phyloP scores from a whole-genome alignment of 768 basidiomycete species.

The Fomitopsis serialis region DNA sequence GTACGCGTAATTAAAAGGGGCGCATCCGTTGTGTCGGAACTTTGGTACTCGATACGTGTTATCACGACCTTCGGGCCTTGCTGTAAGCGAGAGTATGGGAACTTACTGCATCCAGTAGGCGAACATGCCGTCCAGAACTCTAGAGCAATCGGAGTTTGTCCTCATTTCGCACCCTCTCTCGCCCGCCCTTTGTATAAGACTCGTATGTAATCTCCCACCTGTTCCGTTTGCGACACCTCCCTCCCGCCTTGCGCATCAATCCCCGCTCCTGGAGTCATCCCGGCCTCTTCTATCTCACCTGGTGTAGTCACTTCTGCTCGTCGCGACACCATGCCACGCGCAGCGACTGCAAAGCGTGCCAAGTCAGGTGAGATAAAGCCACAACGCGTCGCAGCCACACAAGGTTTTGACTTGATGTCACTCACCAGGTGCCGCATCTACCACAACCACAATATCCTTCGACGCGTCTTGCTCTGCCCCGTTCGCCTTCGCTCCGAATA shows the following conservation, averaged over 20 bases:
- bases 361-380: conserved; percentile 8
- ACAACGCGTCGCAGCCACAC: not conserved
- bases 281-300: conserved; percentile 12
- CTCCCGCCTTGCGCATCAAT: conserved; percentile 15
- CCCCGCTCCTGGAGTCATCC: conserved; percentile 15
- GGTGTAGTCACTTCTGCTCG: conserved; percentile 12
- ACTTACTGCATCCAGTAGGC: conserved; percentile 1
- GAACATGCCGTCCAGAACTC: not conserved
- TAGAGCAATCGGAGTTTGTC: conserved; percentile 12
- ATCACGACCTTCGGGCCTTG: conserved; percentile 1
- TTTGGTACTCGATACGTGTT: not conserved
- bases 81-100: conserved; percentile 2
- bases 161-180: conserved; percentile 13
- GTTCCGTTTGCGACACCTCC: conserved; percentile 19
- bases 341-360: conserved; percentile 15
- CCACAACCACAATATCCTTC: conserved; percentile 8
- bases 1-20: not conserved
- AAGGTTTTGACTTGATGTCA: not conserved
- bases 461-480: conserved; percentile 21
- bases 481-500: conserved; percentile 53
- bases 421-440: conserved; percentile 1
- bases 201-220: conserved; percentile 19
- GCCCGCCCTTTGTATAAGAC: conserved; percentile 15
- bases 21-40: not conserved
- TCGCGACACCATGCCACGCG: conserved; percentile 12